phyloP scores from a whole-genome alignment of 768 basidiomycete genomes.

The Vishniacozyma victoriae region DNA sequence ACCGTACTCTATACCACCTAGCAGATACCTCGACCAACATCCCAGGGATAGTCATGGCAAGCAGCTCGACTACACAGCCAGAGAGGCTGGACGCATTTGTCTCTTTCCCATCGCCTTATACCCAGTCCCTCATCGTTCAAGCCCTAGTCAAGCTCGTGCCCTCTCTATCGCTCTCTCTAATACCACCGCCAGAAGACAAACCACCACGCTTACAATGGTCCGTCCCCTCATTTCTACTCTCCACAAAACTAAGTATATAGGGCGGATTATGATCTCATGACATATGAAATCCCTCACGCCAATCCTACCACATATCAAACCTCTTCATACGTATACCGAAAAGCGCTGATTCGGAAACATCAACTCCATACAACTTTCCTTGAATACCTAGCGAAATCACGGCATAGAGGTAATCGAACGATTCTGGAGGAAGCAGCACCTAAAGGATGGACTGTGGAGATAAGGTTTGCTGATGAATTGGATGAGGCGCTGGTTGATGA shows the following conservation, averaged over 20 bases:
- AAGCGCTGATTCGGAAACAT: slow-evolving; percentile 90
- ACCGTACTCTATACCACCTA: no score
- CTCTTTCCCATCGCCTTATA: slow-evolving; percentile 59
- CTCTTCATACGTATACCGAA: slow-evolving; percentile 81
- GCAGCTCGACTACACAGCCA: not conserved
- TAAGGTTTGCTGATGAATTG: slow-evolving; percentile 86
- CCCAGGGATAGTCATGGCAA: no score
- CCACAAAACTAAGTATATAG: slow-evolving; percentile 37
- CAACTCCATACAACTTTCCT: slow-evolving; percentile 71
- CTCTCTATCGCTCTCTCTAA: slow-evolving; percentile 36
- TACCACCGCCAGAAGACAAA: slow-evolving; percentile 31
- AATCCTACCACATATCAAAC: slow-evolving; percentile 55
- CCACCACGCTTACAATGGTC: slow-evolving; percentile 38
- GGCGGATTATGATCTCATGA: slow-evolving; percentile 81
- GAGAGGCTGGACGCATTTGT: slow-evolving; percentile 48
- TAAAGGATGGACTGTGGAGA: slow-evolving; percentile 72
- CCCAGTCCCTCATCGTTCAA: slow-evolving; percentile 52
- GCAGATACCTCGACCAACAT: no score
- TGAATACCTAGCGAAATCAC: slow-evolving; percentile 62
- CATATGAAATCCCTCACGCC: slow-evolving; percentile 64
- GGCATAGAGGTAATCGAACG: slow-evolving; percentile 51
- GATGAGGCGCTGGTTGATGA: slow-evolving; percentile 92
- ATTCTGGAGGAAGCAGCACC: slow-evolving; percentile 57
- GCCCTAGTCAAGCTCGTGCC: slow-evolving; percentile 48
- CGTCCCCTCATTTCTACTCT: not conserved